Evolutionary conservation across 2,329 filamentous ascomycete genomes (phyloP).

Genomic region (Colletotrichum spaethianum): DNA sequence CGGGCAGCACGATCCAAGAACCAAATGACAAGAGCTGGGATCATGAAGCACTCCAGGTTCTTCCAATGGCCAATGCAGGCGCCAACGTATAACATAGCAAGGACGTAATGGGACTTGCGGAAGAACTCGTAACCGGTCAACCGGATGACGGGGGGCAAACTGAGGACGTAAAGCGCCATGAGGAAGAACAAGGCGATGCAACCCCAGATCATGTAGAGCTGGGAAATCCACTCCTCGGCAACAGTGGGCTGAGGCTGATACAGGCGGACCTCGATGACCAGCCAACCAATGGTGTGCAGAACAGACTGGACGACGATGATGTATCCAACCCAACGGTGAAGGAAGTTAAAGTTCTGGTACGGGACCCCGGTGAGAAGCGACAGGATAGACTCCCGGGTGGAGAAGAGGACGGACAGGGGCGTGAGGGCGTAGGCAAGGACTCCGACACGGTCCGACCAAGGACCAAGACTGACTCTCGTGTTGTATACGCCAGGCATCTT

Average conservation of each 20-base stretch:
- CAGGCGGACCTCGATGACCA: constrained; percentile 73
- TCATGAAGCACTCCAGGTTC: constrained; percentile 76
- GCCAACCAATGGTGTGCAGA: constrained; percentile 81
- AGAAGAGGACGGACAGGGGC: constrained; percentile 76
- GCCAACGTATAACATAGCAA: constrained; percentile 82
- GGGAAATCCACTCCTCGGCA: constrained; percentile 69
- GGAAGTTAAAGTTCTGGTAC: constrained; percentile 83
- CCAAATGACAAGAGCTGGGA: constrained; percentile 76
- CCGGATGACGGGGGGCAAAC: constrained; percentile 69
- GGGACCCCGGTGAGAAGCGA: constrained; percentile 80
- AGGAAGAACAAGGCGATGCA: constrained; percentile 77
- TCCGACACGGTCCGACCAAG: constrained; percentile 79
- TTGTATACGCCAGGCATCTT: constrained; percentile 69
- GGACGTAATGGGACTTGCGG: constrained; percentile 79
- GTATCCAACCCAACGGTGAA: constrained; percentile 83
- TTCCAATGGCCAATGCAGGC: constrained; percentile 84
- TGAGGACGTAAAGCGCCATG: constrained; percentile 72
- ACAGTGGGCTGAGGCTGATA: constrained; percentile 80
- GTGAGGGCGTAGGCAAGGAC: constrained; percentile 81
- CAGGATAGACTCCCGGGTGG: constrained; percentile 79
- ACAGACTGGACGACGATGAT: constrained; percentile 78
- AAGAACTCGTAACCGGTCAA: constrained; percentile 84
- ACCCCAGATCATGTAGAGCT: constrained; percentile 82
- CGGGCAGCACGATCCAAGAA: constrained; percentile 74
- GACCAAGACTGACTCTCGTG: constrained; percentile 75